Base-by-base conservation (phyloP, 2,329 filamentous ascomycete genomes). In the Arthrobotrys pseudoclavata region DNA sequence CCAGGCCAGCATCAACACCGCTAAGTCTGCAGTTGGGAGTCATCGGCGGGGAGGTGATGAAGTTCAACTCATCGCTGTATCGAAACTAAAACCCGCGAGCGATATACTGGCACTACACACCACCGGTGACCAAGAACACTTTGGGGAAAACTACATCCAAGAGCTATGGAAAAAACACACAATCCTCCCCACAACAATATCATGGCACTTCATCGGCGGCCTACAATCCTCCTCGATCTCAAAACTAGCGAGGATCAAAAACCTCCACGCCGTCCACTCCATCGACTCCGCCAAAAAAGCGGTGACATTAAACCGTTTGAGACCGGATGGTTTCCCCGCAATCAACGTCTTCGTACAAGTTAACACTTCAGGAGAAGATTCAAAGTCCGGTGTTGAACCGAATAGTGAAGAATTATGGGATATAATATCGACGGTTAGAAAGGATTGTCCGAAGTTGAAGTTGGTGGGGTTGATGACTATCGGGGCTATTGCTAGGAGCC, bases 181-280 rank as follows among this genome's bases (percentile, higher is more conserved):
- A 40, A 83, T 97, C 20, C 88, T 99, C 10, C 95, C 96, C 0
- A 85, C 85, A 52, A 88, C 87, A 37, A 92, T 99, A 80, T 88
- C 88, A 81, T 99, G 96, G 96, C 96, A 99, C 84, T 97, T 98
- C 84, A 99, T 98, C 83, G 96, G 96, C 45, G 93, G 92, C 0
- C 85, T 99, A 45, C 96, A 99, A 84, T 94, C 92, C 13, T 96
- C 94, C 81, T 97, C 98, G 86, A 97, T 94, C 87, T 94, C 93
- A 81, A 88, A 89, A 50, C 88, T 99, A 9, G 93, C 94, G 2
- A 90, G 91, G 81, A 92, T 98, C 79, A 91, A 92, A 29, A 97
- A 96, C 81, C 88, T 99, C 52, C 97, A 91, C 88, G 93, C 92
- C 82, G 94, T 99, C 26, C 96, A 94, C 82, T 96, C 92, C 82